Evolutionary conservation across 208 protist species (phyloP).

Genomic region (Leptomonas seymouri): DNA sequence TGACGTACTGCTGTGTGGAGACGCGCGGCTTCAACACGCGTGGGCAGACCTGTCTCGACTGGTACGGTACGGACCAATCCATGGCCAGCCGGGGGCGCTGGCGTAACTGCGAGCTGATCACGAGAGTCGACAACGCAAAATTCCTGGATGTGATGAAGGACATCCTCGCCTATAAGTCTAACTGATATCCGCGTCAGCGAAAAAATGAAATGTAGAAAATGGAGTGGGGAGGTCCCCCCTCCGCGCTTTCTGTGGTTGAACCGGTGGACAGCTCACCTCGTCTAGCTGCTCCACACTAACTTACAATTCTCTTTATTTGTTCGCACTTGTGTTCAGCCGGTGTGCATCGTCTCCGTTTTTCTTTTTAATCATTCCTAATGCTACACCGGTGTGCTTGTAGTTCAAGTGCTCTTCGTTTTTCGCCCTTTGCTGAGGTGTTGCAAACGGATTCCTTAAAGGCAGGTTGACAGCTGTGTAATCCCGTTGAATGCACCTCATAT

Average conservation of each 20-base stretch:
- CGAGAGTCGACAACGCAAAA: conserved; percentile 31
- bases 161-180: conserved; percentile 47
- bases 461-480: conserved; percentile 7
- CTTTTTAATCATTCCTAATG: background rate
- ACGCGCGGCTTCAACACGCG: conserved; percentile 71
- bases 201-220: no score
- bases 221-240: background rate
- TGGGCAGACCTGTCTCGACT: conserved; percentile 74
- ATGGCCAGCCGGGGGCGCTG: conserved; percentile 84
- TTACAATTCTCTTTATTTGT: background rate
- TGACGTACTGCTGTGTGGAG: conserved; percentile 78
- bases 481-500: background rate
- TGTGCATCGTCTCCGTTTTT: background rate
- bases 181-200: background rate
- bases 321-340: background rate
- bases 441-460: background rate
- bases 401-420: background rate
- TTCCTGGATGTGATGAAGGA: conserved; percentile 55
- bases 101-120: conserved; percentile 76
- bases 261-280: no score
- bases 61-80: conserved; percentile 87
- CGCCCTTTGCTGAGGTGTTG: background rate
- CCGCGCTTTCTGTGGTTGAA: no score
- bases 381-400: background rate
- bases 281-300: no score